phyloP scores from a whole-genome alignment of 768 basidiomycete genomes.

The Suillus discolor region DNA sequence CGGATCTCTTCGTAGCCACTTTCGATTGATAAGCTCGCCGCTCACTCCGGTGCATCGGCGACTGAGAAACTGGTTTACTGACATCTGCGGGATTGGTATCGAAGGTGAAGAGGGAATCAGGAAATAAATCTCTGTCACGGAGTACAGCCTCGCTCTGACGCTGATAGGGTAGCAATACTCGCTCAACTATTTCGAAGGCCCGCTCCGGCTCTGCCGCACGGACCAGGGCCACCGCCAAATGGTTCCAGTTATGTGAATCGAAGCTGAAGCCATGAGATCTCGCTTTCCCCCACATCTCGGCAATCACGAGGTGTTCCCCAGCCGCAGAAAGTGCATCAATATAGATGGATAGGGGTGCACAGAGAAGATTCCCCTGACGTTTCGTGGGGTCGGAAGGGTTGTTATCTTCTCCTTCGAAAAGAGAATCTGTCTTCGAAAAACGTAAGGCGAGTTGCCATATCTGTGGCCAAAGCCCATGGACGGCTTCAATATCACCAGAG shows the following conservation, averaged over 20 bases:
- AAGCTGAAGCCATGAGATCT: slow-evolving; percentile 69
- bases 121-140: slow-evolving; percentile 30
- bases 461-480: slow-evolving; percentile 66
- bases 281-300: slow-evolving; percentile 66
- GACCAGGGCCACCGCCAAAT: slow-evolving; percentile 72
- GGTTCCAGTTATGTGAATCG: slow-evolving; percentile 92
- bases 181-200: slow-evolving; percentile 82
- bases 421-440: slow-evolving; percentile 35
- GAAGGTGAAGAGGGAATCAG: slow-evolving; percentile 44
- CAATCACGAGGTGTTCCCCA: slow-evolving; percentile 62
- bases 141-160: slow-evolving; percentile 28
- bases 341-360: slow-evolving; percentile 78
- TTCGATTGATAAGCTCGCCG: slow-evolving; percentile 29
- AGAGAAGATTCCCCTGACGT: slow-evolving; percentile 59
- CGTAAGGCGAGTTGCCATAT: slow-evolving; percentile 61
- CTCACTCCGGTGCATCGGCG: slow-evolving; percentile 30
- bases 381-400: slow-evolving; percentile 16
- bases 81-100: slow-evolving; percentile 29
- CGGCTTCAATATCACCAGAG: slow-evolving; percentile 52
- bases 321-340: slow-evolving; percentile 72
- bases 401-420: slow-evolving; percentile 32
- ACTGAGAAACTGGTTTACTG: slow-evolving; percentile 28
- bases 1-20: slow-evolving; percentile 17
- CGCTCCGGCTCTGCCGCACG: slow-evolving; percentile 81
- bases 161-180: slow-evolving; percentile 67